Percentiles rank a stretch among this genome's conserved stretches.
These are phyloP conservation scores for Sclerotiophoma versabilis DNA, from an alignment of 2,329 filamentous ascomycete species.

Conservation along the genomic window DNA sequence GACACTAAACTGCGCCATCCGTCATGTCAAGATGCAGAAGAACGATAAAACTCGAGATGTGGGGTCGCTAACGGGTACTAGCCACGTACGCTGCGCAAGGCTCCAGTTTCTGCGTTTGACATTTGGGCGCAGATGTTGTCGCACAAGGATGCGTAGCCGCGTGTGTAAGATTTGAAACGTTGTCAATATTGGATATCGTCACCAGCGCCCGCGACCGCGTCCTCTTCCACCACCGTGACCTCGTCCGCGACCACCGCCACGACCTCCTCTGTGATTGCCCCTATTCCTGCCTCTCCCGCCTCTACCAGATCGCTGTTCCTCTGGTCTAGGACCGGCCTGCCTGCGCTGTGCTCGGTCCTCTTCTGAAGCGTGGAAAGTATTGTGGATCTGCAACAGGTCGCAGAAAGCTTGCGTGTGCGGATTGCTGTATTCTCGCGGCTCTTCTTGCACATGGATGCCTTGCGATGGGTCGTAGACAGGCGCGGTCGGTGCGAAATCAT, in stretches of 20 bases:
- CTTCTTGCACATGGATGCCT: constrained; percentile 65
- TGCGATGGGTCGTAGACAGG: constrained; percentile 69
- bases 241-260: constrained; percentile 31
- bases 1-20: constrained; percentile 19
- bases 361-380: constrained; percentile 75
- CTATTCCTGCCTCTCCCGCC: constrained; percentile 37
- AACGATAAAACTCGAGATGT: constrained; percentile 16
- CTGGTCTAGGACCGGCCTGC: constrained; percentile 40
- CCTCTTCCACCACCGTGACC: constrained; percentile 35
- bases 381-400: constrained; percentile 75
- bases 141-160: background rate
- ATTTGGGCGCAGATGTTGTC: constrained; percentile 3
- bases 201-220: constrained; percentile 37
- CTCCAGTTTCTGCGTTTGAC: constrained; percentile 13
- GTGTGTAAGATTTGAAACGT: background rate
- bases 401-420: constrained; percentile 87
- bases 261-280: constrained; percentile 36
- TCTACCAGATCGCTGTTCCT: constrained; percentile 36
- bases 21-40: constrained; percentile 28
- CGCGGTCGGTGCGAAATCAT: constrained; percentile 80
- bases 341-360: constrained; percentile 63
- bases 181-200: constrained; percentile 11
- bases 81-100: constrained; percentile 26
- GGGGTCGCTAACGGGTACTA: constrained; percentile 24
- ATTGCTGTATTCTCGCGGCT: constrained; percentile 83